Evolutionary conservation across 23 red algal species (phyloP), one percentile per base, ranked within the genome.

Genomic region (Pyropia yezoensis): DNA sequence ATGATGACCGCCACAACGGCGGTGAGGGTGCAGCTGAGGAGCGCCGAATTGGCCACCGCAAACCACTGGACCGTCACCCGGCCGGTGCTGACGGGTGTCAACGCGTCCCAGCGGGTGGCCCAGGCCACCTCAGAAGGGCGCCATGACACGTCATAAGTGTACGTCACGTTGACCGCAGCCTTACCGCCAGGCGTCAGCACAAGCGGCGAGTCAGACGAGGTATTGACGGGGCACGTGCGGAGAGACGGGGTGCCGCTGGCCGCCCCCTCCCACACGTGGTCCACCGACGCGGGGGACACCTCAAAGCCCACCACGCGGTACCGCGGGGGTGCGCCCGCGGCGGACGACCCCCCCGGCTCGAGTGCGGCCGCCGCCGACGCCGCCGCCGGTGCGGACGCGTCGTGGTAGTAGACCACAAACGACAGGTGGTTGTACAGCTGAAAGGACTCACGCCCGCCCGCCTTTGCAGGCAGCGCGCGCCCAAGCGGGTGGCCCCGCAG

Each of bases 291-390:
- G 8, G 92, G 78, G 21, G 33, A 45, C 33, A 89, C 92, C 67
- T 90, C 80, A 55, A 96, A 96, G 32, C 92, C 92, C 24, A 96
- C 92, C 63, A 96, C 77, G 61, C 92, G 77, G 69, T 87, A 96
- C 52, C 71, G 53, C 18, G 62, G 18, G 1, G 29, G 32, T 5
- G 22, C 32, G 63, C 63, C 63, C 4, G 32, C 18, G 0, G 32
- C 47, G 1, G 21, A 7, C 18, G 26, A 64, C 17, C 39, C 33
- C 2, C 33, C 18, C 32, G 60, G 12, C 18, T 63, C 60, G 45
- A 26, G 56, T 16, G 69, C 57, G 18, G 49, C 23, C 12, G 59
- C 58, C 2, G 22, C 59, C 20, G 79, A 57, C 2, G 67, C 27
- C 11, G 79, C 30, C 22, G 62, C 79, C 30, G 59, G 73, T 21